phyloP scores from a whole-genome alignment of 2,329 filamentous ascomycete genomes.

The Calonectria pseudoreteaudii region DNA sequence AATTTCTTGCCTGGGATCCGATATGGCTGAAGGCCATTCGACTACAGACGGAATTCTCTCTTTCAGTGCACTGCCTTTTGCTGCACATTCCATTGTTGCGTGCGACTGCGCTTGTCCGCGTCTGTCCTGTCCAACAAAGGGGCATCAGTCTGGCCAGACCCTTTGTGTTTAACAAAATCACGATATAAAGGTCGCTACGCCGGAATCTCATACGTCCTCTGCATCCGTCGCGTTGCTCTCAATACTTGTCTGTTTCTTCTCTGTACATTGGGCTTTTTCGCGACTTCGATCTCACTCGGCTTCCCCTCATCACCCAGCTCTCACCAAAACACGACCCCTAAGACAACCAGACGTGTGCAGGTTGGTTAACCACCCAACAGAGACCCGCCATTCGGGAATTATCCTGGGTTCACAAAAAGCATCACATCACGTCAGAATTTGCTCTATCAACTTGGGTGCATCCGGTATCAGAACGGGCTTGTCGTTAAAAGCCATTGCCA shows the following conservation, averaged over 20 bases:
- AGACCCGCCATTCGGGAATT: conserved; percentile 19
- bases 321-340: not conserved
- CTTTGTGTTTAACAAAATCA: not conserved
- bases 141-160: not conserved
- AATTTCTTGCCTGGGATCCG: not conserved
- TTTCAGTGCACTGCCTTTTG: not conserved
- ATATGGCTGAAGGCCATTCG: conserved; percentile 17
- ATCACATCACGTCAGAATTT: not conserved
- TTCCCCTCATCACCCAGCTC: not conserved
- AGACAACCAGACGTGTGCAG: not conserved
- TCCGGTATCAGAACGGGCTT: not conserved
- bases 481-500: not conserved
- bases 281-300: not conserved
- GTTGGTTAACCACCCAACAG: conserved; percentile 15
- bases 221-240: not conserved
- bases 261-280: not conserved
- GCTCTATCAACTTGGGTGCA: not conserved
- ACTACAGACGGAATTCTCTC: not conserved
- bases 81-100: not conserved
- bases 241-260: not conserved
- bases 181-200: not conserved
- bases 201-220: not conserved
- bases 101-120: not conserved
- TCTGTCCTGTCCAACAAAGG: not conserved
- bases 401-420: not conserved